phyloP scores from a whole-genome alignment of 768 basidiomycete genomes.

The Xerocomellus dryophilus region DNA sequence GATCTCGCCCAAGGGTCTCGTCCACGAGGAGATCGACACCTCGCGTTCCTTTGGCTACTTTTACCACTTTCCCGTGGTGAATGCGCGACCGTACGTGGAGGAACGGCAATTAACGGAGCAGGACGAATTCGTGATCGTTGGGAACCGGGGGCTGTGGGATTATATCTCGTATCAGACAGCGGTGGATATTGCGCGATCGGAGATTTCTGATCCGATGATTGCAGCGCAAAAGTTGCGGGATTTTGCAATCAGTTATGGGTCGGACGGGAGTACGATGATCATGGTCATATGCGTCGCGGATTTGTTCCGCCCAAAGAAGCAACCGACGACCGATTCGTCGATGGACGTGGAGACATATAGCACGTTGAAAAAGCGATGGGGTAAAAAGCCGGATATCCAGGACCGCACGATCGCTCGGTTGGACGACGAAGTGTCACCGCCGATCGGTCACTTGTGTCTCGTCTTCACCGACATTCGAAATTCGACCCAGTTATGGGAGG shows the following conservation, averaged over 20 bases:
- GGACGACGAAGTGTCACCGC: constrained; percentile 77
- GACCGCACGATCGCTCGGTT: constrained; percentile 63
- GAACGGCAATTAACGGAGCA: constrained; percentile 67
- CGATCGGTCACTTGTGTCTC: constrained; percentile 82
- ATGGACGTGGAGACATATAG: constrained; percentile 38
- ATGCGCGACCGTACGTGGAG: constrained; percentile 79
- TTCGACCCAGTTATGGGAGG: constrained; percentile 95
- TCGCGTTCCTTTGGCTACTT: constrained; percentile 95
- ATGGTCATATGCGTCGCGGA: constrained; percentile 90
- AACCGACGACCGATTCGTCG: constrained; percentile 31
- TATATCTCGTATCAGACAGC: constrained; percentile 93
- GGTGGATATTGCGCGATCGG: constrained; percentile 87
- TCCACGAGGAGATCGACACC: constrained; percentile 88
- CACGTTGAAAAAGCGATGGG: constrained; percentile 29
- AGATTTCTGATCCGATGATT: constrained; percentile 69
- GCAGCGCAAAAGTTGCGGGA: constrained; percentile 97
- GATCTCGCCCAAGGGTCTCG: constrained; percentile 85
- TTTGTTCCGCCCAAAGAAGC: constrained; percentile 60
- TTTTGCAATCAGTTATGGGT: constrained; percentile 95
- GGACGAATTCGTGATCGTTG: constrained; percentile 96
- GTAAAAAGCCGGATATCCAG: constrained; percentile 47
- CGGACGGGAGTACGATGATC: constrained; percentile 92
- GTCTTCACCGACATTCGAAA: constrained; percentile 99
- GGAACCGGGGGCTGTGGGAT: constrained; percentile 91
- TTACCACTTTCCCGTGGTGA: constrained; percentile 84